Percentiles rank a stretch among this genome's conserved stretches.
These are phyloP conservation scores for Pestalotiopsis sp. DNA, from an alignment of 2,329 filamentous ascomycete species.

Conservation along the genomic window DNA sequence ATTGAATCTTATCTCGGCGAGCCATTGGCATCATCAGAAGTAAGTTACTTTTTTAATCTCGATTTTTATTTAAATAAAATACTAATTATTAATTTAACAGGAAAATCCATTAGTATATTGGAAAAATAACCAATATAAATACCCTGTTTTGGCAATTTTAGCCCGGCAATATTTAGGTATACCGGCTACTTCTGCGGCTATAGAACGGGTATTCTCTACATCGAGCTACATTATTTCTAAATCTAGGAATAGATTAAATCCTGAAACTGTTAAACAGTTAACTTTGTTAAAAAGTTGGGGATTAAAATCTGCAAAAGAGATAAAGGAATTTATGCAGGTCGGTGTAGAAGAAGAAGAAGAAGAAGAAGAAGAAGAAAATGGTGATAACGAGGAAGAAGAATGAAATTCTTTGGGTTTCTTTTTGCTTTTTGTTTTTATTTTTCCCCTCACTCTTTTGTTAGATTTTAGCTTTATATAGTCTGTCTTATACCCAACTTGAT, in stretches of 20 bases:
- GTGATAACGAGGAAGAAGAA: too few relatives aligned
- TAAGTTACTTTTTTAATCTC: not conserved
- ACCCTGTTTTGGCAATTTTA: not conserved
- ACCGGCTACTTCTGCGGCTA: not conserved
- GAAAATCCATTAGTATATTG: not conserved
- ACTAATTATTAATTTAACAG: not conserved
- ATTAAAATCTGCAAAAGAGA: not conserved
- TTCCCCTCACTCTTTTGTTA: too few relatives aligned
- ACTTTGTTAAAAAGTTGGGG: not conserved
- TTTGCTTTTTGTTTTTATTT: too few relatives aligned
- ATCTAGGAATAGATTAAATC: not conserved
- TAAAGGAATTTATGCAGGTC: not conserved
- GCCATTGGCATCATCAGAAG: fast-evolving
- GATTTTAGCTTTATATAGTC: too few relatives aligned
- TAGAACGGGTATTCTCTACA: not conserved
- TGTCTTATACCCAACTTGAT: too few relatives aligned
- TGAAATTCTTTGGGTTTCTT: too few relatives aligned
- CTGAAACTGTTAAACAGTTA: not conserved
- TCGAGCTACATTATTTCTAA: not conserved
- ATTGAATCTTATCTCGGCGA: not conserved
- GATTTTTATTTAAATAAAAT: not conserved
- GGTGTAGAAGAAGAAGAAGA: too few relatives aligned
- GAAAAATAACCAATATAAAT: not conserved
- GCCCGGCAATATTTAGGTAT: not conserved
- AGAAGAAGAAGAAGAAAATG: too few relatives aligned